Percentiles rank a stretch among this genome's conserved stretches.
phyloP scores from a whole-genome alignment of 31 red algal genomes.

The Odonthalia washingtoniensis region DNA sequence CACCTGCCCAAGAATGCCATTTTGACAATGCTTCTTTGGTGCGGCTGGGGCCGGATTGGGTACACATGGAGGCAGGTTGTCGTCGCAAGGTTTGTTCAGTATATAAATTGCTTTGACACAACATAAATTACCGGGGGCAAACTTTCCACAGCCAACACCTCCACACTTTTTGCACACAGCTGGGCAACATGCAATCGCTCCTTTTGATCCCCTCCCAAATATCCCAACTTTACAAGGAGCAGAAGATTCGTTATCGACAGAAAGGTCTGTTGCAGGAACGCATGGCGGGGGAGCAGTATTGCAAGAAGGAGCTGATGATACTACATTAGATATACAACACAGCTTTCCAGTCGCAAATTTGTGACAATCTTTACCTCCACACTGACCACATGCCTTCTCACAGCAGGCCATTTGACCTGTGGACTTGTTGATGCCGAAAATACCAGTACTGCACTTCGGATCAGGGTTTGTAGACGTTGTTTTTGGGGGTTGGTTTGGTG shows the following conservation, averaged over 20 bases:
- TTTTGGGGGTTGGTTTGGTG: not conserved
- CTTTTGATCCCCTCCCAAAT: not conserved
- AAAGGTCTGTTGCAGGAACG: conserved; percentile 12
- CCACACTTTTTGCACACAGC: conserved; percentile 54
- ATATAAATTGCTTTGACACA: conserved; percentile 52
- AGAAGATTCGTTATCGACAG: not conserved
- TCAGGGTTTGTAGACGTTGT: conserved; percentile 15
- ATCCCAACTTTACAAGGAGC: not conserved
- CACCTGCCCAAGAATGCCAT: conserved; percentile 11
- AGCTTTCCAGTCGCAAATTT: conserved; percentile 45
- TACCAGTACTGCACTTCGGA: conserved; percentile 27
- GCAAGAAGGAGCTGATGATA: not conserved
- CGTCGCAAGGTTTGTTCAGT: conserved; percentile 10
- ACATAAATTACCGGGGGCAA: conserved; percentile 51
- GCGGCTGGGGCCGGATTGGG: not conserved
- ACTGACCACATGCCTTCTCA: conserved; percentile 44
- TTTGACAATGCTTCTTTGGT: conserved; percentile 13
- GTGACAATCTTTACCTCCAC: conserved; percentile 51
- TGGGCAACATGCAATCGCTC: conserved; percentile 35
- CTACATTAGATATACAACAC: conserved; percentile 58
- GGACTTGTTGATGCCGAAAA: conserved; percentile 28
- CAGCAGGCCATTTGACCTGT: conserved; percentile 50
- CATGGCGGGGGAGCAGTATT: conserved; percentile 32
- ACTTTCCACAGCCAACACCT: conserved; percentile 49
- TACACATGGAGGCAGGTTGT: conserved; percentile 36